These are phyloP conservation scores for Boletus reticuloceps DNA, from an alignment of 768 basidiomycete genomes.

Conservation along the genomic window DNA sequence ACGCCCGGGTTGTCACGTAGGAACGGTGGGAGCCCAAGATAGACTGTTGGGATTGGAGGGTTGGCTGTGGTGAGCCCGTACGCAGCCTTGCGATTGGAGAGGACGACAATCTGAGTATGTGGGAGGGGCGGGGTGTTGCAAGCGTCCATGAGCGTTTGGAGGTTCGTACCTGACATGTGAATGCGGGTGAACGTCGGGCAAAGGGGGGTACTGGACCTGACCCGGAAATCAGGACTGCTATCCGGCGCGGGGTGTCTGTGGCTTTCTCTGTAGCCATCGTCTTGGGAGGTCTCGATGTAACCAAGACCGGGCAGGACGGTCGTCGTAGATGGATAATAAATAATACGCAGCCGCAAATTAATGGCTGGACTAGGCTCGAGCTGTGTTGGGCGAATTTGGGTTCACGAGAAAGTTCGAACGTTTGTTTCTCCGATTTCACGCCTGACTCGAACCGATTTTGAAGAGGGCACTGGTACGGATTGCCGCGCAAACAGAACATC, in stretches of 20 bases:
- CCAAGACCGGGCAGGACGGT: constrained; percentile 3
- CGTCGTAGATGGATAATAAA: too few relatives aligned
- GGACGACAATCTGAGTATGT: constrained; percentile 67
- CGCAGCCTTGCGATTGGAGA: constrained; percentile 91
- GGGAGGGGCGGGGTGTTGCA: constrained; percentile 71
- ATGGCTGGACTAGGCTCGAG: too few relatives aligned
- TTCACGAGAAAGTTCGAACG: too few relatives aligned
- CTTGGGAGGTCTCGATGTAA: background rate
- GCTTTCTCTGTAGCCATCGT: too few relatives aligned
- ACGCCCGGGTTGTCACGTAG: constrained; percentile 68
- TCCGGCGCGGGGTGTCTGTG: constrained; percentile 8
- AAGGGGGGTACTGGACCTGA: constrained; percentile 44
- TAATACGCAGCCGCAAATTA: too few relatives aligned
- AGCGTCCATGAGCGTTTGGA: constrained; percentile 94
- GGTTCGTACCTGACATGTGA: constrained; percentile 72
- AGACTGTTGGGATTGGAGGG: constrained; percentile 80
- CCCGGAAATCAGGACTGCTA: constrained; percentile 57
- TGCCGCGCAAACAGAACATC: too few relatives aligned
- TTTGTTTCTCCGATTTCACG: too few relatives aligned
- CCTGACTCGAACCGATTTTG: too few relatives aligned
- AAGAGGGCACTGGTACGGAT: too few relatives aligned
- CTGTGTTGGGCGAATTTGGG: too few relatives aligned
- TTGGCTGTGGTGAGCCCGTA: constrained; percentile 70
- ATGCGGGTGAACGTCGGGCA: too few relatives aligned
- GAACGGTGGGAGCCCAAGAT: constrained; percentile 83